Evolutionary conservation across 1,284 basidiomycete species (phyloP).

Genomic region (Puccinia triticina): DNA sequence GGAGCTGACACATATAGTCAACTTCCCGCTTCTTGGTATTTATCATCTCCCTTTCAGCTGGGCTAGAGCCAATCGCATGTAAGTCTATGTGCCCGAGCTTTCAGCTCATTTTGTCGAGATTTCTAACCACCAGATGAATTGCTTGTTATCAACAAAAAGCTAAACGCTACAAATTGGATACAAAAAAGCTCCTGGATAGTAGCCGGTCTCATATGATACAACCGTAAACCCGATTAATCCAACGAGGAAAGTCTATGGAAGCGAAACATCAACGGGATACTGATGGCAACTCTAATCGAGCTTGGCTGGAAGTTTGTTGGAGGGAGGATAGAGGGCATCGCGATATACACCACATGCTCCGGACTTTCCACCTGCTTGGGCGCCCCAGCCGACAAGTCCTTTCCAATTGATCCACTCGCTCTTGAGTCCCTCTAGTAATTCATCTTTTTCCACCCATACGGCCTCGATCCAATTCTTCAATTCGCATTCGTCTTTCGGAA

Average conservation of each 20-base stretch:
- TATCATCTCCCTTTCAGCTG: background rate
- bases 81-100: too few relatives aligned
- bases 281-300: background rate
- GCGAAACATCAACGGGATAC: background rate
- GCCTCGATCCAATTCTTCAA: slow-evolving; percentile 34
- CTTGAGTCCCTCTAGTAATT: slow-evolving; percentile 41
- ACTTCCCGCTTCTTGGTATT: background rate
- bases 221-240: background rate
- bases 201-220: too few relatives aligned
- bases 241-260: background rate
- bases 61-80: too few relatives aligned
- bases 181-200: too few relatives aligned
- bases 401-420: slow-evolving; percentile 38
- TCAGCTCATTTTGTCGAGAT: background rate
- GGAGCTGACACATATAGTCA: background rate
- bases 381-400: slow-evolving; percentile 37
- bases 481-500: slow-evolving; percentile 15
- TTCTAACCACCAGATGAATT: background rate
- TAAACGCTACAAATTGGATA: too few relatives aligned
- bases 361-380: background rate
- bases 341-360: slow-evolving; percentile 44
- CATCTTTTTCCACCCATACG: slow-evolving; percentile 43
- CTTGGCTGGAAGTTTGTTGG: background rate
- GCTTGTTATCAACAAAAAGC: background rate
- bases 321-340: slow-evolving; percentile 7